Evolutionary conservation across 1,139 yeast genomes (phyloP).

Genomic region (Hanseniaspora uvarum): DNA sequence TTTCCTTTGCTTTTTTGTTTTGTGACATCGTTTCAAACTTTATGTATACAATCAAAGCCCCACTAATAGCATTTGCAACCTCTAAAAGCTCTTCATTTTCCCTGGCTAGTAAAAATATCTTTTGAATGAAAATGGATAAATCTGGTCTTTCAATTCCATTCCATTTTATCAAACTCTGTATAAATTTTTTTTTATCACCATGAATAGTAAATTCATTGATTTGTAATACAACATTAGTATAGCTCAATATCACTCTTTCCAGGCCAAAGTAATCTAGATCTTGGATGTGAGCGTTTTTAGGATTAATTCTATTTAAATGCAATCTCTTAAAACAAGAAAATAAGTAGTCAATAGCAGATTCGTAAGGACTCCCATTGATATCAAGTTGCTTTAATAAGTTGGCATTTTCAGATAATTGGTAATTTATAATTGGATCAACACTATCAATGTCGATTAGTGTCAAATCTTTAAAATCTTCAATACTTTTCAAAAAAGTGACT

Average conservation of each 20-base stretch:
- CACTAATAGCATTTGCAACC: slow-evolving; percentile 30
- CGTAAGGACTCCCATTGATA: slow-evolving; percentile 2
- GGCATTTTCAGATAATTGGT: slow-evolving; percentile 29
- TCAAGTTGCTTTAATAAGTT: slow-evolving; percentile 16
- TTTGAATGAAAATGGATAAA: slow-evolving; percentile 48
- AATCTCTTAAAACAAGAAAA: slow-evolving; percentile 12
- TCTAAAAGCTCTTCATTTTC: slow-evolving; percentile 34
- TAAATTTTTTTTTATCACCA: slow-evolving; percentile 12
- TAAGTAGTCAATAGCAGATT: slow-evolving; percentile 23
- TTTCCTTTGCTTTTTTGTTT: neutral
- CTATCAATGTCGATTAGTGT: slow-evolving; percentile 20
- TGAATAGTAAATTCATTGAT: slow-evolving; percentile 31
- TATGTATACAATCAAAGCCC: slow-evolving; percentile 3
- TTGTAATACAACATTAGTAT: slow-evolving; percentile 61
- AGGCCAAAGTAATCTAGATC: slow-evolving; percentile 5
- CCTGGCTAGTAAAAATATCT: slow-evolving; percentile 32
- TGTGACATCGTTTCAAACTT: slow-evolving; percentile 3
- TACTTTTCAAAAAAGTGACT: slow-evolving; percentile 21
- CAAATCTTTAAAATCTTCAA: slow-evolving; percentile 21
- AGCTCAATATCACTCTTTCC: slow-evolving; percentile 38
- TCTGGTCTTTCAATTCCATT: slow-evolving; percentile 21
- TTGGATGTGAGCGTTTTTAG: neutral
- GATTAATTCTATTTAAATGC: slow-evolving; percentile 14
- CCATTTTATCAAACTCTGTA: slow-evolving; percentile 11
- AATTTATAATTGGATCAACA: slow-evolving; percentile 27